These are phyloP conservation scores for Eudorina sp. DNA, from an alignment of 139 green algal species.

Conservation along the genomic window DNA sequence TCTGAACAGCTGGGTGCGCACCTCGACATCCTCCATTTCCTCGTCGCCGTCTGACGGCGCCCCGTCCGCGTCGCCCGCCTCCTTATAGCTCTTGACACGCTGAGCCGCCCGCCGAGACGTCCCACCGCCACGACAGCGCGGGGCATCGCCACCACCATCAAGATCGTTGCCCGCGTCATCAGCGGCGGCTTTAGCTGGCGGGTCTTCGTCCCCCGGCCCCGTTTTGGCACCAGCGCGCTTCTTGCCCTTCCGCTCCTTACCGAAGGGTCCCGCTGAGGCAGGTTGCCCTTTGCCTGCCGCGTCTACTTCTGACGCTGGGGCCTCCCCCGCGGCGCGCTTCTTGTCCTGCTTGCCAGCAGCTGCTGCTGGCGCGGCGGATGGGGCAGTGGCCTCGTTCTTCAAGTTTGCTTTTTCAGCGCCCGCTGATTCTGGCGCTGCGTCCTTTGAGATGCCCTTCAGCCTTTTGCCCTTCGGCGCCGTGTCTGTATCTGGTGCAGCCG, in stretches of 20 bases:
- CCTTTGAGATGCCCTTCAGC: not conserved
- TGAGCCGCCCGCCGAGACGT: not conserved
- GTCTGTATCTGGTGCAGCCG: not conserved
- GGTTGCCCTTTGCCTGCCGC: not conserved
- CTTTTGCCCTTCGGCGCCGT: not conserved
- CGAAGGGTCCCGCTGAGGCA: too few species aligned
- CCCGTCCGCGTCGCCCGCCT: not conserved
- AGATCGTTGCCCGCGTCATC: not conserved
- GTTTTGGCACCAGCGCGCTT: too few species aligned
- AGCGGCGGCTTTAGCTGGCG: too few species aligned
- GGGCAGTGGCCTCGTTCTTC: not conserved
- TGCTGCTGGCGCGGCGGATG: not conserved
- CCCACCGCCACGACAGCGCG: not conserved
- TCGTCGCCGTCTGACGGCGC: constrained; percentile 6
- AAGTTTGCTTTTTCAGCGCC: not conserved
- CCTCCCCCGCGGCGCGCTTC: not conserved
- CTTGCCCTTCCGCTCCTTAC: too few species aligned
- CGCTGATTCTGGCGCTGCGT: not conserved
- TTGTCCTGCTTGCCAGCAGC: not conserved
- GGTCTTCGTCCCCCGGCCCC: not conserved
- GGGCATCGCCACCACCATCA: not conserved
- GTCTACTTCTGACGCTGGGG: not conserved
- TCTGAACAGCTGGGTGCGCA: not conserved
- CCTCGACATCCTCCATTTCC: not conserved
- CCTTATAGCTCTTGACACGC: constrained; percentile 22